phyloP scores from a whole-genome alignment of 2,329 filamentous ascomycete genomes.

The Fusarium longipes region DNA sequence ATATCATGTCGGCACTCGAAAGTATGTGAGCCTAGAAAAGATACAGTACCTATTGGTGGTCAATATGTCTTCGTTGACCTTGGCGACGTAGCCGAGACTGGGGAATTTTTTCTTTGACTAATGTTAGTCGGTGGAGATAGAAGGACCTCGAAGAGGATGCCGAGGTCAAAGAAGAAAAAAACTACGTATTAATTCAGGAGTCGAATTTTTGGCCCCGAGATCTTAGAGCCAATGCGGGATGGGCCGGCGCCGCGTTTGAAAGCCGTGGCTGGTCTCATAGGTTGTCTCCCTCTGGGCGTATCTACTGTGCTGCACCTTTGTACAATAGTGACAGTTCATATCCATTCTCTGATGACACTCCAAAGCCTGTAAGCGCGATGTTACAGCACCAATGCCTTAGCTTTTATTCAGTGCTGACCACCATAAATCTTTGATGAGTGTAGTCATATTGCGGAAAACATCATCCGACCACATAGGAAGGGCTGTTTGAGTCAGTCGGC shows the following conservation, averaged over 20 bases:
- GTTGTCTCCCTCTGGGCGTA: neutral
- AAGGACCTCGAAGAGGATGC: neutral
- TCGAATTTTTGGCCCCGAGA: slow-evolving; percentile 5
- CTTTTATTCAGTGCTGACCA: slow-evolving; percentile 10
- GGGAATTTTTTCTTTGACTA: neutral
- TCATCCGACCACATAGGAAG: neutral
- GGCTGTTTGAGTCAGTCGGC: neutral
- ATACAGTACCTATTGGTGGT: neutral
- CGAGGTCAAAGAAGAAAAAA: neutral
- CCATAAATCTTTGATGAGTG: neutral
- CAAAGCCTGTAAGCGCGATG: slow-evolving; percentile 1
- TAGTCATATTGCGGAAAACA: neutral
- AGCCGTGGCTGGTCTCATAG: neutral
- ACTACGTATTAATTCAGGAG: neutral
- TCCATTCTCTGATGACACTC: neutral
- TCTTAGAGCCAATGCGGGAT: slow-evolving; percentile 26
- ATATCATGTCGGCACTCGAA: neutral
- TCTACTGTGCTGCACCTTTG: neutral
- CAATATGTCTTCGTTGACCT: neutral
- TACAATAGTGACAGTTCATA: neutral
- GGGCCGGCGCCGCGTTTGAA: slow-evolving; percentile 33
- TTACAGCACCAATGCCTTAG: slow-evolving; percentile 6
- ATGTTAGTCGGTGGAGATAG: neutral
- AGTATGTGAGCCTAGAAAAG: neutral
- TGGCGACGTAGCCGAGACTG: neutral